Evolutionary conservation across 2,329 filamentous ascomycete species (phyloP), one percentile per base, ranked within the genome.

Genomic region (Microascus cirrosus): DNA sequence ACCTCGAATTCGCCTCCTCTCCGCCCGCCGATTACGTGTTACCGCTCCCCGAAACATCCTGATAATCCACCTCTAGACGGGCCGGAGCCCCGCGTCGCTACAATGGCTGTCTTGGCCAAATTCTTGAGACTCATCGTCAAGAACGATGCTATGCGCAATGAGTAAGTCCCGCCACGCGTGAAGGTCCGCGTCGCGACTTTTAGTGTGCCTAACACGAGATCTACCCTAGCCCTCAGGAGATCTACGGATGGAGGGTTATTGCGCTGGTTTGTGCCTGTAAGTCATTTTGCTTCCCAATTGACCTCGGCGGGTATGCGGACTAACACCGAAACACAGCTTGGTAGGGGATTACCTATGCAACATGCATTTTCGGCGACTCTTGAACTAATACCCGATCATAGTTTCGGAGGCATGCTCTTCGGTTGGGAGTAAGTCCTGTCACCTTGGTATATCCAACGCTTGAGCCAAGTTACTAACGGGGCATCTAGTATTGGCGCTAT

Each of bases 161-260:
- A 89, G 58, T 59, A 54, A 8, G 58, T 24, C n/a, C 13, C 22
- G 3, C 53, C 45, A 11, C 45, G 22, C 22, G n/a, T 22, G 20
- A 22, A 50, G n/a, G n/a, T 24, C 45, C 45, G n/a, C 13, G 39
- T n/a, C 15, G 6, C 15, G 8, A 2, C 15, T 18, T 42, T 32
- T 20, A 20, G 11, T 18, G 18, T 32, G 20, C 32, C 45, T 54
- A 24, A 54, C 50, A 48, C 5, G 18, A 45, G 39, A 6, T 45
- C 18, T 50, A 12, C 22, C 22, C 50, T 15, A 59, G 58, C 60
- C 85, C 85, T 20, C 74, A 77, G 22, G 80, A 86, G 67, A 83
- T 88, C 60, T 88, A 87, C 70, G 83, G 84, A 65, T 88, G 84
- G 84, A 79, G 84, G 58, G 83, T 86, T 32, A 82, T 85, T 62